Conservation (phyloP, 352 stramenopile genomes). For the Saprolegnia diclina region DNA sequence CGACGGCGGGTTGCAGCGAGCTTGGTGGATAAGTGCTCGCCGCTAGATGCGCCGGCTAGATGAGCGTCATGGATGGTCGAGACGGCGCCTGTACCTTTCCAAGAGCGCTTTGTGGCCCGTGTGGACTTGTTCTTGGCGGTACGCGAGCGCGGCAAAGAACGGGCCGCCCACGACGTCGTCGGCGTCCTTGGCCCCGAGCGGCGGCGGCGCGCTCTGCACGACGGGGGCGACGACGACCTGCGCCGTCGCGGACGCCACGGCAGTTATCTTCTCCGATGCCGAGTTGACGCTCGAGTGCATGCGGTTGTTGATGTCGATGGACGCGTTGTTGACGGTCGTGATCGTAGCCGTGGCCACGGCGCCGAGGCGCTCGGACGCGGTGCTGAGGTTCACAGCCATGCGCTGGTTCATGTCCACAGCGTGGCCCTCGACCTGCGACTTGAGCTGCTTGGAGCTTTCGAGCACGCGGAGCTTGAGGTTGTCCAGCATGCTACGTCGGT, state of each 20-base stretch:
- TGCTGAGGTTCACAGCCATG: slow-evolving; percentile 22
- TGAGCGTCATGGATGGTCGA: background rate
- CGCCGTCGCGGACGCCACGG: slow-evolving; percentile 2
- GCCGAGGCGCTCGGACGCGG: slow-evolving; percentile 13
- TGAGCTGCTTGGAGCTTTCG: slow-evolving; percentile 25
- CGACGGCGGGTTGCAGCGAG: slow-evolving; percentile 16
- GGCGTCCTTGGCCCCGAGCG: slow-evolving; percentile 18
- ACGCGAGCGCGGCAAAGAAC: slow-evolving; percentile 24
- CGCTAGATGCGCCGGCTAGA: slow-evolving; percentile 1
- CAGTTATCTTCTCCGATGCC: slow-evolving; percentile 11
- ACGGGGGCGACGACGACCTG: background rate
- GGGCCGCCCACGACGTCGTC: slow-evolving; percentile 21
- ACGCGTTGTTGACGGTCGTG: slow-evolving; percentile 13
- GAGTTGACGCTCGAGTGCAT: slow-evolving; percentile 18
- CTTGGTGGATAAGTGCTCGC: slow-evolving; percentile 6
- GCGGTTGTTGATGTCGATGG: slow-evolving; percentile 19
- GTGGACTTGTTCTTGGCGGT: slow-evolving; percentile 22
- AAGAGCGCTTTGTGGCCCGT: slow-evolving; percentile 11
- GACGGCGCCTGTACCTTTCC: slow-evolving; percentile 1
- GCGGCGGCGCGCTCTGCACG: background rate
- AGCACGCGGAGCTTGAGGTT: slow-evolving; percentile 19
- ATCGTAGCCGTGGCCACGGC: slow-evolving; percentile 15
- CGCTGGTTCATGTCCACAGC: slow-evolving; percentile 24
- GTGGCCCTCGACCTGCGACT: slow-evolving; percentile 19
- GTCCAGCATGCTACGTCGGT: slow-evolving; percentile 14